A percentile compares a stretch with the other conserved stretches of the same genome.
phyloP scores from a whole-genome alignment of 2,329 filamentous ascomycete genomes.

The Aspergillus fructus region DNA sequence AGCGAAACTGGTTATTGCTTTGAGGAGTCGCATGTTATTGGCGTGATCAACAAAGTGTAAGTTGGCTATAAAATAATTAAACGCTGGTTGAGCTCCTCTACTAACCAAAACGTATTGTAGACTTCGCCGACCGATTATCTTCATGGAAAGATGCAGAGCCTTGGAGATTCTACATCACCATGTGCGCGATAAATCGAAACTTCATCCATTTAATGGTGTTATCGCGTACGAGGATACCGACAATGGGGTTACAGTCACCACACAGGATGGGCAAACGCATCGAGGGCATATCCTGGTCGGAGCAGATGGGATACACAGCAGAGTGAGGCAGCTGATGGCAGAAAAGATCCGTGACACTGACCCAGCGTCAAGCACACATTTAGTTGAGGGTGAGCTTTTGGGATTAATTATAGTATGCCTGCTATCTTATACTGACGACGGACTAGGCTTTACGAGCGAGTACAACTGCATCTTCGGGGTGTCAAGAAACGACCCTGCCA shows the following conservation, averaged over 20 bases:
- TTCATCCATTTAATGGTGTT: not conserved
- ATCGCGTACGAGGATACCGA: not conserved
- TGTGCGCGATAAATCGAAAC: not conserved
- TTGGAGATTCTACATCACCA: not conserved
- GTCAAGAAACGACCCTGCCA: not conserved
- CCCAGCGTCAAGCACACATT: not conserved
- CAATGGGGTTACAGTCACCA: not conserved
- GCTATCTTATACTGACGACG: not conserved
- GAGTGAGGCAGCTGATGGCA: not conserved
- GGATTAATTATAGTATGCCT: not conserved
- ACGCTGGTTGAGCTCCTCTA: not conserved
- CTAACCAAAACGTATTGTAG: not conserved
- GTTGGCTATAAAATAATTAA: not conserved
- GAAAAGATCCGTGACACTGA: not conserved
- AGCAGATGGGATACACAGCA: slow-evolving; percentile 1
- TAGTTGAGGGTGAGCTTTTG: not conserved
- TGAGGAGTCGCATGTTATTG: not conserved
- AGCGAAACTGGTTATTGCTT: not conserved
- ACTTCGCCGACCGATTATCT: not conserved
- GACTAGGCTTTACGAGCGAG: slow-evolving; percentile 1
- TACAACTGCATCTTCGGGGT: slow-evolving; percentile 6
- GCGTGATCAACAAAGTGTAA: not conserved
- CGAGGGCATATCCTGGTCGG: not conserved
- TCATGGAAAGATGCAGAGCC: slow-evolving; percentile 1
- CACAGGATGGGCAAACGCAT: not conserved